These are phyloP conservation scores for Lactarius psammicola DNA, from an alignment of 768 basidiomycete genomes.

Conservation along the genomic window DNA sequence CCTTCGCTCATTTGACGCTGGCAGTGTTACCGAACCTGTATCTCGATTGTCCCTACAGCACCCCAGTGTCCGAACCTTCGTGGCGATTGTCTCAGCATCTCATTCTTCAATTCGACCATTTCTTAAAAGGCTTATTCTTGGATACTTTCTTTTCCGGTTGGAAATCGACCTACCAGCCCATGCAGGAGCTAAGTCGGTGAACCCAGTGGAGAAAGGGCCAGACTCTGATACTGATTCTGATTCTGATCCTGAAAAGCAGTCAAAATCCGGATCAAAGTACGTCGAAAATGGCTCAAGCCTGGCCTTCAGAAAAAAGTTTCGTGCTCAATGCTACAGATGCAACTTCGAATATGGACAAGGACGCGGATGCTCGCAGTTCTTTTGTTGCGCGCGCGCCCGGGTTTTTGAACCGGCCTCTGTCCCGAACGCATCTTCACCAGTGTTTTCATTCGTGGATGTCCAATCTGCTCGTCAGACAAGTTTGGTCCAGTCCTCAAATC, in stretches of 20 bases:
- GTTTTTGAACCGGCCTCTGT: background rate
- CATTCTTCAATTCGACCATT: background rate
- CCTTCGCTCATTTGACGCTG: no score
- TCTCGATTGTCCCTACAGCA: slow-evolving; percentile 12
- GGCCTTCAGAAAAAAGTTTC: slow-evolving; percentile 7
- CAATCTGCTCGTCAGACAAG: no score
- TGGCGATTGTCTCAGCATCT: slow-evolving; percentile 1
- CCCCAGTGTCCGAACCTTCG: slow-evolving; percentile 2
- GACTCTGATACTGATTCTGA: no score
- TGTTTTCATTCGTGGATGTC: background rate
- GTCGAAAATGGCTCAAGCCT: background rate
- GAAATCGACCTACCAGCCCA: background rate
- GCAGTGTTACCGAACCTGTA: background rate
- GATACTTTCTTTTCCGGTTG: background rate
- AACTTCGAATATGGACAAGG: background rate
- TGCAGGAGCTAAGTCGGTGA: background rate
- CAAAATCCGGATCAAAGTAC: background rate
- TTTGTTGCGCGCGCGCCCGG: slow-evolving; percentile 12
- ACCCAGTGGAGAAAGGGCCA: slow-evolving; percentile 9
- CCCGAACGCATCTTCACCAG: background rate
- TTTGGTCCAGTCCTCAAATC: slow-evolving; percentile 9
- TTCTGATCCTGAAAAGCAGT: no score
- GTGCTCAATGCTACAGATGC: slow-evolving; percentile 4
- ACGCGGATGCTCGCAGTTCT: slow-evolving; percentile 14
- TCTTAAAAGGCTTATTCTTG: background rate